These are phyloP conservation scores for Eimeria mitis DNA, from an alignment of 169 alveolate species.

Conservation along the genomic window DNA sequence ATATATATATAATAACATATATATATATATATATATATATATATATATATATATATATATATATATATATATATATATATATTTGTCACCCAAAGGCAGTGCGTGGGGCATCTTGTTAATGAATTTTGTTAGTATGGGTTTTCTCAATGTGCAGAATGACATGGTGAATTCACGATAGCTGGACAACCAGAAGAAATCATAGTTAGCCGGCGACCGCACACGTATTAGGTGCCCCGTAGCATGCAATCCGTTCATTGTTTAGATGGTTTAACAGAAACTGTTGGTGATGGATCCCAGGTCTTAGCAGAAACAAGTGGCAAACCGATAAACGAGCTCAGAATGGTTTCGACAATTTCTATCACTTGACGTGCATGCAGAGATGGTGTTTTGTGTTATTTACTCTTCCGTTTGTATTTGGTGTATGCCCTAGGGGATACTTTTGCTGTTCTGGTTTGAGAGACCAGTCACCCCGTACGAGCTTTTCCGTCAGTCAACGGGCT, in stretches of 20 bases:
- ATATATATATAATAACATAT: no score
- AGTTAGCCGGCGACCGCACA: background rate
- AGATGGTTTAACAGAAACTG: background rate
- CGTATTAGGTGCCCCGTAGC: background rate
- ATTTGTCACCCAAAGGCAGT: no score
- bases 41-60: no score
- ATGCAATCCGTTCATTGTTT: background rate
- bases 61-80: no score
- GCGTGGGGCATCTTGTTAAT: no score
- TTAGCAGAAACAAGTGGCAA: background rate
- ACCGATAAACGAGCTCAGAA: background rate
- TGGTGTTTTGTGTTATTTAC: background rate
- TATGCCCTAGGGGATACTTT: background rate
- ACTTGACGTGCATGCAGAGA: background rate
- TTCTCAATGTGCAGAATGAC: background rate
- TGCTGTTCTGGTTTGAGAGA: background rate
- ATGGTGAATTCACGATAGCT: background rate
- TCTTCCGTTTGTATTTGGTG: background rate
- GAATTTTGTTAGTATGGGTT: no score
- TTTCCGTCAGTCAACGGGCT: background rate
- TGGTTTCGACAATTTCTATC: background rate
- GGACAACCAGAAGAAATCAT: background rate
- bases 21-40: no score
- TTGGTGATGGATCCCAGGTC: background rate
- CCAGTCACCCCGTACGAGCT: background rate